Conservation (phyloP, 2,329 filamentous ascomycete genomes). For the Stemphylium vesicarium region DNA sequence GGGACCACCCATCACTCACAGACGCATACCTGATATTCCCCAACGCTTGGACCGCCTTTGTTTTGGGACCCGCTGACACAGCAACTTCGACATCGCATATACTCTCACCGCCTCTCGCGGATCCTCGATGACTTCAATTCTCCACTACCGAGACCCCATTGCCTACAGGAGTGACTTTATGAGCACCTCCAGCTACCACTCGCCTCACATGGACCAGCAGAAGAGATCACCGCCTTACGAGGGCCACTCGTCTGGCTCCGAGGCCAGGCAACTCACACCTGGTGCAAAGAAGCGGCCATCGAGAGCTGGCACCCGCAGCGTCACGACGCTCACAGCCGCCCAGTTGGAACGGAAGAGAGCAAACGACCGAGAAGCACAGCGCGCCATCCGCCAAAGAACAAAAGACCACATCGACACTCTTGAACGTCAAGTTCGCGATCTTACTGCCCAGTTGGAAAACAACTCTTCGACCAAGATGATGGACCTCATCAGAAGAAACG, state of each 20-base stretch:
- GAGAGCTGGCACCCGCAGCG: constrained; percentile 63
- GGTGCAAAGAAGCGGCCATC: constrained; percentile 57
- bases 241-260: constrained; percentile 48
- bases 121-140: constrained; percentile 51
- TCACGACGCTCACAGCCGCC: constrained; percentile 62
- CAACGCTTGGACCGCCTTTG: constrained; percentile 35
- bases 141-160: constrained; percentile 48
- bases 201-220: constrained; percentile 45
- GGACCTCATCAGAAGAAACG: constrained; percentile 60
- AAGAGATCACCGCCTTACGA: constrained; percentile 48
- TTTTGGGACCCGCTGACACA: constrained; percentile 42
- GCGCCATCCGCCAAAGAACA: constrained; percentile 64
- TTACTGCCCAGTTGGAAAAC: constrained; percentile 56
- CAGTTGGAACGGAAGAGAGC: constrained; percentile 66
- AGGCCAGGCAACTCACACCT: constrained; percentile 45
- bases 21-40: constrained; percentile 27
- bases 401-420: constrained; percentile 65
- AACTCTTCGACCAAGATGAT: constrained; percentile 55
- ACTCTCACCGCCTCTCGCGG: constrained; percentile 44
- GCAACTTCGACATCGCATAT: constrained; percentile 38
- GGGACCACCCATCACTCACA: constrained; percentile 34
- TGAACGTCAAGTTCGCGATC: constrained; percentile 61
- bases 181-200: constrained; percentile 44
- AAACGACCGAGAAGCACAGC: constrained; percentile 66
- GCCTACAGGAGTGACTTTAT: constrained; percentile 49